Evolutionary conservation across 352 stramenopile genomes (phyloP).

Genomic region (Globisporangium ultimum): DNA sequence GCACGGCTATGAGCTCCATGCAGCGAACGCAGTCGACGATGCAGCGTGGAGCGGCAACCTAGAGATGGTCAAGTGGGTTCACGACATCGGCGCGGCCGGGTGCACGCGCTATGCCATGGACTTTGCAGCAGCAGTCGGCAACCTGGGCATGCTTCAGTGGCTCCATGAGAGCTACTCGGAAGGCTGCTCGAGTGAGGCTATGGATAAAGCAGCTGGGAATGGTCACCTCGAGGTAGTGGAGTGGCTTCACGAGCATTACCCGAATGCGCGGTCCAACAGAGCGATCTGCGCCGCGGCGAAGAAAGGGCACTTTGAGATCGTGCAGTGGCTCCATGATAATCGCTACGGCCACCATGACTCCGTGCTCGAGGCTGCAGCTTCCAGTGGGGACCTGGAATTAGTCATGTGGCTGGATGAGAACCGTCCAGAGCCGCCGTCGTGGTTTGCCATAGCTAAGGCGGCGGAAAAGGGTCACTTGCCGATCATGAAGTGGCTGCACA

Average conservation of each 20-base stretch:
- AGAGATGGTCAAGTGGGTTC: neutral
- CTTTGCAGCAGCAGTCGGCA: neutral
- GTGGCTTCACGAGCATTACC: neutral
- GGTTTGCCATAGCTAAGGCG: no score
- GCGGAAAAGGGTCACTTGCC: no score
- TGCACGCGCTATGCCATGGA: neutral
- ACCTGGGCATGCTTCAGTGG: constrained; percentile 1
- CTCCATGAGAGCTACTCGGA: neutral
- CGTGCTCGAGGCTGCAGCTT: neutral
- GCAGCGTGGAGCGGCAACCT: neutral
- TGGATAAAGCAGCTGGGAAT: neutral
- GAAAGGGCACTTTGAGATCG: neutral
- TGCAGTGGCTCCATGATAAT: constrained; percentile 4
- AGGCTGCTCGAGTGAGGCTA: constrained; percentile 1
- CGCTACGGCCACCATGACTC: neutral
- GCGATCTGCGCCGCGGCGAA: neutral
- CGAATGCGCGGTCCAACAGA: neutral
- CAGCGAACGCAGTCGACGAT: neutral
- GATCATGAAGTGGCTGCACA: no score
- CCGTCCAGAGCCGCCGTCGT: neutral
- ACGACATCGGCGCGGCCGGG: neutral
- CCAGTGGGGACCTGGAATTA: neutral
- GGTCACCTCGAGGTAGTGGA: neutral
- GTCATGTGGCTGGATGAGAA: constrained; percentile 1
- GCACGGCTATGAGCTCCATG: neutral